A percentile compares a stretch with the other conserved stretches of the same genome.
Evolutionary conservation across 2,329 filamentous ascomycete species (phyloP).

Genomic region (Trichophyton rubrum): DNA sequence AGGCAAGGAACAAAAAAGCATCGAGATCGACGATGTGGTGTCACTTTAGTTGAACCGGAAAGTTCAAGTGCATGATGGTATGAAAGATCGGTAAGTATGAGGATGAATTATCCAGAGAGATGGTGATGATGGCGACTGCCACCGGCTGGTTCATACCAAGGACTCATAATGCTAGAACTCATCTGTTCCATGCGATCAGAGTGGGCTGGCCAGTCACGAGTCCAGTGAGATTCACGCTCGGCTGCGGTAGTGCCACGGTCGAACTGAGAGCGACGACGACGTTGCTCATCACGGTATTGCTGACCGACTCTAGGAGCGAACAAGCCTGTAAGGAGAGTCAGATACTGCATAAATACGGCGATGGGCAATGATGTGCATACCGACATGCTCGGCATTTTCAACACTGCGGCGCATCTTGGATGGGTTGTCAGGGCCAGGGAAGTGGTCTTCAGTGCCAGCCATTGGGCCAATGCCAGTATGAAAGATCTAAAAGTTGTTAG

Average conservation of each 20-base stretch:
- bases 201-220: slow-evolving; percentile 8
- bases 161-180: neutral
- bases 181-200: slow-evolving; percentile 1
- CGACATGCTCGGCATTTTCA: slow-evolving; percentile 74
- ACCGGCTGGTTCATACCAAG: slow-evolving; percentile 6
- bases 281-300: slow-evolving; percentile 61
- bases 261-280: slow-evolving; percentile 62
- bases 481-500: slow-evolving; percentile 36
- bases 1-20: slow-evolving; percentile 7
- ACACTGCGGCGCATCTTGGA: slow-evolving; percentile 79
- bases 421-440: slow-evolving; percentile 69
- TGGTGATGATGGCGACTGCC: neutral
- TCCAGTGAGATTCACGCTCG: slow-evolving; percentile 39
- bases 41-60: neutral
- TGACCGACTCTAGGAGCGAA: slow-evolving; percentile 70
- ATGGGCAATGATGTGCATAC: slow-evolving; percentile 36
- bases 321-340: slow-evolving; percentile 42
- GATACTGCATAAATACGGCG: neutral
- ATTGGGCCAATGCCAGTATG: slow-evolving; percentile 38
- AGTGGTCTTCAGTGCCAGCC: slow-evolving; percentile 59
- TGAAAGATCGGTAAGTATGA: neutral
- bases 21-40: neutral
- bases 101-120: neutral
- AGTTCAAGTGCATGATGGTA: neutral
- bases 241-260: slow-evolving; percentile 69